Base-by-base conservation (phyloP, 75 land plant genomes). In the Larix kaempferi region DNA sequence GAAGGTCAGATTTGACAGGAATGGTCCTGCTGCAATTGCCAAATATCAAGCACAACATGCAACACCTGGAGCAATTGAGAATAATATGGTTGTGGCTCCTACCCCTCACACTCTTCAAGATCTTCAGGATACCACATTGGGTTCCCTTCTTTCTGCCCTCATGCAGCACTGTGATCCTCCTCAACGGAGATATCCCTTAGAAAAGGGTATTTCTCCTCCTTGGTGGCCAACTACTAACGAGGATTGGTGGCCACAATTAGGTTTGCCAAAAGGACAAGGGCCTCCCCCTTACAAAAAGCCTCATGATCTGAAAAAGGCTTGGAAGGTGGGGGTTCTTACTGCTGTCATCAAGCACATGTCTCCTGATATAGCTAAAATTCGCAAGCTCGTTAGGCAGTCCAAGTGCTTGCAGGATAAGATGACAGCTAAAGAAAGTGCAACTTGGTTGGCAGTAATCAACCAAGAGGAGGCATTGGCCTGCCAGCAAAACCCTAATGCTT, bases 101-200 rank as follows among this genome's bases (percentile, higher is more conserved):
- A 83, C 79, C 7, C 85, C 81, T 5, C 86, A 83, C 22, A 80
- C 86, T 71, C 80, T 83, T 27, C 82, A 73, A 80, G 88, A 80
- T 26, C 77, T 86, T 0, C 86, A 86, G 49, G 86, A 86, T 78
- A 79, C 88, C 39, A 83, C 86, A 15, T 35, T 86, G 60, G 85
- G 87, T 12, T 83, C 86, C 41, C 41, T 86, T 25, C 76, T 86
- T 7, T 83, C 86, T 39, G 79, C 87, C 0, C 75, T 86, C 21
- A 86, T 86, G 87, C 86, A 83, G 82, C 87, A 83, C 62, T 86
- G 87, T 77, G 80, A 86, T 85, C 88, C 88, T 16, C 88, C 88
- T 2, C 86, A 86, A 57, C 27, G 88, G 58, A 76, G 77, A 26
- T 86, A 73, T 29, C 88, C 88, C 7, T 76, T 86, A 49, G 88